Conservation (phyloP, 306 rosid species). For the Cucurbita maxima region DNA sequence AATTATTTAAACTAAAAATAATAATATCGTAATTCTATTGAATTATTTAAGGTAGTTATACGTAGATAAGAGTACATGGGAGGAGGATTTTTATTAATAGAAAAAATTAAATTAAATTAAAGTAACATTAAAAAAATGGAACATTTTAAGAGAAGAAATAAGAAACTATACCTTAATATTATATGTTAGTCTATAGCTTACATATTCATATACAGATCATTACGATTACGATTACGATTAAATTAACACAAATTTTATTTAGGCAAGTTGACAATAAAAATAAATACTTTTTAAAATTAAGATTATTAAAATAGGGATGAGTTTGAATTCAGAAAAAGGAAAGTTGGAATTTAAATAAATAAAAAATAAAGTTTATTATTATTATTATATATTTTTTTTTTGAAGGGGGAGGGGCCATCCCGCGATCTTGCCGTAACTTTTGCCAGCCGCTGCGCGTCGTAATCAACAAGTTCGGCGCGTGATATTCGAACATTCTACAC, state of each 20-base stretch:
- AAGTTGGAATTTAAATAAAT: too few species aligned
- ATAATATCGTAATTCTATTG: neutral
- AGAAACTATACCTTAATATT: neutral
- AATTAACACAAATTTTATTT: neutral
- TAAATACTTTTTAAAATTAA: neutral
- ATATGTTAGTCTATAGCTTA: neutral
- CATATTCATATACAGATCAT: neutral
- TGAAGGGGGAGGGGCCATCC: too few species aligned
- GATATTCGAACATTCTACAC: neutral
- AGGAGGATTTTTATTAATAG: neutral
- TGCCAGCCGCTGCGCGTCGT: conserved; percentile 6
- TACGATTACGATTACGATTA: neutral
- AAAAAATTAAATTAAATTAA: neutral
- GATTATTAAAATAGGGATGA: neutral
- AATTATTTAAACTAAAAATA: neutral
- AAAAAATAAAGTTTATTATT: too few species aligned
- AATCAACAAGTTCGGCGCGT: conserved; percentile 8
- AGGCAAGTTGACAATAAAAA: neutral
- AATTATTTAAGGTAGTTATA: neutral
- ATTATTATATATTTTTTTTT: too few species aligned
- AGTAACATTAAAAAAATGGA: neutral
- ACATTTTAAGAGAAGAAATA: neutral
- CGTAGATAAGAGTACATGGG: neutral
- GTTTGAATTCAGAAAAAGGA: neutral
- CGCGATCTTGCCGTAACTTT: neutral